Conservation (phyloP, 768 basidiomycete genomes). For the Mycena crocata region DNA sequence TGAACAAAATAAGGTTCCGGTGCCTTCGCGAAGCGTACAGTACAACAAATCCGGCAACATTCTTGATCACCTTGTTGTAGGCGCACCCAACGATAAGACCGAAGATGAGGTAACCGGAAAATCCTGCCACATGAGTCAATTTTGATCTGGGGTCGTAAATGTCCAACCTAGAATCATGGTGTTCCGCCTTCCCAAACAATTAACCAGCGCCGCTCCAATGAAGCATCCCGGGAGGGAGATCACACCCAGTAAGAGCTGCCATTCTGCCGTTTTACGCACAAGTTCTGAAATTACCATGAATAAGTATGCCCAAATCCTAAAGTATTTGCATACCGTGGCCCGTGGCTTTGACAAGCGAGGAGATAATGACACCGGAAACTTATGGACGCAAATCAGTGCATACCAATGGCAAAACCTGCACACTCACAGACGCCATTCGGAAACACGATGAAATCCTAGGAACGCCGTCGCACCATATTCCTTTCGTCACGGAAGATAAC, state of each 20-base stretch:
- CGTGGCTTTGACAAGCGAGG: constrained; percentile 28
- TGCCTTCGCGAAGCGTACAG: constrained; percentile 55
- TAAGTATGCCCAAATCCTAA: background rate
- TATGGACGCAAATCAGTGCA: background rate
- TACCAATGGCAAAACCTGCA: background rate
- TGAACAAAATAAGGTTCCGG: background rate
- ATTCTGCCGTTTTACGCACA: constrained; percentile 64
- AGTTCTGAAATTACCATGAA: constrained; percentile 23
- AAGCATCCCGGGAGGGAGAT: constrained; percentile 74
- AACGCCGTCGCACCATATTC: background rate
- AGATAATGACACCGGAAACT: constrained; percentile 66
- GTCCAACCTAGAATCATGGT: constrained; percentile 71
- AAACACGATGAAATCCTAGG: constrained; percentile 58
- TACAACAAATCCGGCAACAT: constrained; percentile 74
- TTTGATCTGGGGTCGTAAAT: too few species aligned
- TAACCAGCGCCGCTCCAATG: constrained; percentile 54
- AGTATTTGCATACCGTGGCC: constrained; percentile 25
- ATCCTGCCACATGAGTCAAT: constrained; percentile 73
- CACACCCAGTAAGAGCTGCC: constrained; percentile 72
- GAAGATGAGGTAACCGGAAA: background rate
- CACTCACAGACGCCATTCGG: constrained; percentile 76
- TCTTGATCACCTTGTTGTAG: constrained; percentile 72
- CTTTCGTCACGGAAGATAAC: constrained; percentile 43
- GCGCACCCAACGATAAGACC: constrained; percentile 69
- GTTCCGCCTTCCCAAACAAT: constrained; percentile 65